Evolutionary conservation across 495 filamentous ascomycete genomes (phyloP).

Genomic region (Zalerion maritima): DNA sequence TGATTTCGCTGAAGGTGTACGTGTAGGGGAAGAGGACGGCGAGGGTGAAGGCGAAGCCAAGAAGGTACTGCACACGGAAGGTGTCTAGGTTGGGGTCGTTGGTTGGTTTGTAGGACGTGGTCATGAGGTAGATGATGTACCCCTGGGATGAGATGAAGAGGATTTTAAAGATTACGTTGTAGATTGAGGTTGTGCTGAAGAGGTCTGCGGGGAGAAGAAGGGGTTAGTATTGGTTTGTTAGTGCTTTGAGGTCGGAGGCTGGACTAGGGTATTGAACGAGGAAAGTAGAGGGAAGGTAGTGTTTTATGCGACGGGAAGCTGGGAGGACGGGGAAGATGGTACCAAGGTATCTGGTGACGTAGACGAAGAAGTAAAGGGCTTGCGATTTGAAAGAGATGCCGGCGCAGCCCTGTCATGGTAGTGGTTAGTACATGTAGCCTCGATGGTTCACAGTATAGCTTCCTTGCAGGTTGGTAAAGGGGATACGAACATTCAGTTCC

Average conservation of each 20-base stretch:
- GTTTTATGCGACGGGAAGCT: too few relatives aligned
- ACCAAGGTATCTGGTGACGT: conserved; percentile 85
- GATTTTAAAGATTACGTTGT: conserved; percentile 91
- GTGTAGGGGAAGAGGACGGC: conserved; percentile 72
- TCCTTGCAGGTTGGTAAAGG: conserved; percentile 1
- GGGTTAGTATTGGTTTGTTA: conserved; percentile 3
- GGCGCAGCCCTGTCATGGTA: conserved; percentile 62
- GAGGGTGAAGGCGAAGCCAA: conserved; percentile 62
- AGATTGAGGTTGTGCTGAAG: conserved; percentile 71
- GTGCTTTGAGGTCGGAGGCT: neutral
- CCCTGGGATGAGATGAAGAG: conserved; percentile 79
- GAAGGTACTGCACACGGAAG: conserved; percentile 85
- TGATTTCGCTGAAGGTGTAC: conserved; percentile 60
- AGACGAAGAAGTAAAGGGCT: conserved; percentile 83
- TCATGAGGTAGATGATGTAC: conserved; percentile 95
- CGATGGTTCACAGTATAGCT: conserved; percentile 5
- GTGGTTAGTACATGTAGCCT: conserved; percentile 2
- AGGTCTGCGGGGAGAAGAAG: conserved; percentile 59
- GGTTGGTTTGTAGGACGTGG: conserved; percentile 86
- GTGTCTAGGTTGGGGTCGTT: conserved; percentile 93
- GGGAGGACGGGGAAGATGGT: conserved; percentile 7
- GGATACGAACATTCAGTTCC: conserved; percentile 56
- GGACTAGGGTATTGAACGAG: too few relatives aligned
- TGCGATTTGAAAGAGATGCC: conserved; percentile 98
- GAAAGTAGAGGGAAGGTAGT: too few relatives aligned